Evolutionary conservation across 1,284 basidiomycete species (phyloP).

Genomic region (Ganoderma lucidum): DNA sequence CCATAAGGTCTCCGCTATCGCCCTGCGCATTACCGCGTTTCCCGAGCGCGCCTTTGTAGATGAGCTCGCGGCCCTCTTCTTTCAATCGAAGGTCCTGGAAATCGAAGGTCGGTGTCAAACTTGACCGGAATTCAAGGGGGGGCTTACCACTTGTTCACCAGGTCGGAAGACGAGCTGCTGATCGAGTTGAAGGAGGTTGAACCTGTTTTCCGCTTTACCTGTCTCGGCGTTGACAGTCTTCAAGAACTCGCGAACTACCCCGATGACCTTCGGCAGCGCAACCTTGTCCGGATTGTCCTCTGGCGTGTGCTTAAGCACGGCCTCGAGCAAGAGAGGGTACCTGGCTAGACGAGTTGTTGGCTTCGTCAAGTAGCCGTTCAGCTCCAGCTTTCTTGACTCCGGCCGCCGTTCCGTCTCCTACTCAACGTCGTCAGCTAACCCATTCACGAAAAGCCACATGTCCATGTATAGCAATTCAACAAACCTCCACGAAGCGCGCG

Average conservation of each 20-base stretch:
- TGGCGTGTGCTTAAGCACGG: constrained; percentile 92
- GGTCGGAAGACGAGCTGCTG: constrained; percentile 88
- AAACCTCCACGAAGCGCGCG: constrained; percentile 93
- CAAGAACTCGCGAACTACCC: constrained; percentile 86
- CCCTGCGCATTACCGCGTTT: constrained; percentile 83
- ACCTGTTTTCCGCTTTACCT: constrained; percentile 92
- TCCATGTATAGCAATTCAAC: constrained; percentile 33
- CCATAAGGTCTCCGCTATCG: constrained; percentile 88
- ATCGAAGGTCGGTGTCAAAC: background rate
- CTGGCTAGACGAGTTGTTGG: constrained; percentile 97
- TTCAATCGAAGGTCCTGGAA: constrained; percentile 83
- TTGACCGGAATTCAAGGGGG: background rate
- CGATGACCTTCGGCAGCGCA: constrained; percentile 81
- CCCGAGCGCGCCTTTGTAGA: constrained; percentile 95
- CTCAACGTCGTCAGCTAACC: constrained; percentile 22
- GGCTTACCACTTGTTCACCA: constrained; percentile 85
- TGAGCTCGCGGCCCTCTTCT: constrained; percentile 90
- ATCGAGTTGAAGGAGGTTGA: constrained; percentile 91
- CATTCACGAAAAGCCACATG: background rate
- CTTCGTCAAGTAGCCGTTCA: constrained; percentile 98
- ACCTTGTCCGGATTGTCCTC: constrained; percentile 92
- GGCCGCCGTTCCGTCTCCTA: constrained; percentile 92
- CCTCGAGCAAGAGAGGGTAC: constrained; percentile 94
- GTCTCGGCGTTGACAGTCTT: constrained; percentile 91
- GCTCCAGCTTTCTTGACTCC: constrained; percentile 94